Percentiles rank a stretch among this genome's conserved stretches.
Conservation (phyloP, 83 land plant genomes). For the Isoetes engelmannii region DNA sequence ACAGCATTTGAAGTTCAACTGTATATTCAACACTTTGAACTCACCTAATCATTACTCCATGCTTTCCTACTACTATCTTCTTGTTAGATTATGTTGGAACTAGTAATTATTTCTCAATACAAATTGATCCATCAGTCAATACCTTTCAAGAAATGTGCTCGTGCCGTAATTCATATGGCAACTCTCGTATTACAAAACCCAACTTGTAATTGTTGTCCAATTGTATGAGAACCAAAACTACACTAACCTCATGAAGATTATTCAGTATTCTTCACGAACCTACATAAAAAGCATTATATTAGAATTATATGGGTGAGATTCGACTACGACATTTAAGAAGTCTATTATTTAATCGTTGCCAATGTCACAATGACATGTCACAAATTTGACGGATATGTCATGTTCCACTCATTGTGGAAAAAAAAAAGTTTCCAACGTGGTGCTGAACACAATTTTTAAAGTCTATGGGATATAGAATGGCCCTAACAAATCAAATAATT, state of each 20-base stretch:
- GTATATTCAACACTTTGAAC: neutral
- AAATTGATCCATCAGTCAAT: conserved; percentile 76
- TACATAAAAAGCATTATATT: too few relatives aligned
- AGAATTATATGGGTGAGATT: too few relatives aligned
- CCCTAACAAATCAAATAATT: too few relatives aligned
- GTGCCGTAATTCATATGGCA: conserved; percentile 80
- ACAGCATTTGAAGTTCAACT: neutral
- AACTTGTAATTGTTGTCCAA: neutral
- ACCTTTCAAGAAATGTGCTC: conserved; percentile 79
- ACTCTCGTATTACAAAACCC: conserved; percentile 46
- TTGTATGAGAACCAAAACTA: neutral
- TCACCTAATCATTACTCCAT: conserved; percentile 82
- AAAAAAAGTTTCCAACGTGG: too few relatives aligned
- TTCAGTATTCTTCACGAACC: too few relatives aligned
- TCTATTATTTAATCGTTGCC: too few relatives aligned
- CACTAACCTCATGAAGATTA: conserved; percentile 70
- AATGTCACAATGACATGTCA: too few relatives aligned
- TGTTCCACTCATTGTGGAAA: too few relatives aligned
- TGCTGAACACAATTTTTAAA: too few relatives aligned
- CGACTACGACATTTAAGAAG: too few relatives aligned
- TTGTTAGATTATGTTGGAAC: conserved; percentile 66
- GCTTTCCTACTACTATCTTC: conserved; percentile 80
- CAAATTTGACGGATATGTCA: too few relatives aligned
- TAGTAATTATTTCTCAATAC: conserved; percentile 81
- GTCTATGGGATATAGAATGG: too few relatives aligned